These are phyloP conservation scores for Chlorophyllum brunneum DNA, from an alignment of 768 basidiomycete species.

Conservation along the genomic window DNA sequence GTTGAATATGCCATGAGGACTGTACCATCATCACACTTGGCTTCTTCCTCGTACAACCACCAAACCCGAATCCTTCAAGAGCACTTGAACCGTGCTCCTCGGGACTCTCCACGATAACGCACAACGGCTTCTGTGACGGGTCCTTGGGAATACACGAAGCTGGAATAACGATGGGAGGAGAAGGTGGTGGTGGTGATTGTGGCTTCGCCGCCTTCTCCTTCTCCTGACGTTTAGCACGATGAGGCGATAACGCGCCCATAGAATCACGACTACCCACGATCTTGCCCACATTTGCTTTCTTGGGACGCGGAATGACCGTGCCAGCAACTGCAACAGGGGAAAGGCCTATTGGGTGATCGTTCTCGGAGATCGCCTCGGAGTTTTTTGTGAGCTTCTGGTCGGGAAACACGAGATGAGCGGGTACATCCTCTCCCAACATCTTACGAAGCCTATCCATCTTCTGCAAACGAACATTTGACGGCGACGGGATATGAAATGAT, in stretches of 20 bases:
- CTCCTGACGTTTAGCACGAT: slow-evolving; percentile 9
- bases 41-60: slow-evolving; percentile 5
- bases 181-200: slow-evolving; percentile 12
- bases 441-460: slow-evolving; percentile 65
- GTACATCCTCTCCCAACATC: slow-evolving; percentile 61
- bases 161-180: slow-evolving; percentile 9
- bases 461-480: slow-evolving; percentile 37
- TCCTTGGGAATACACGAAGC: slow-evolving; percentile 12
- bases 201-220: slow-evolving; percentile 7
- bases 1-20: slow-evolving; percentile 6
- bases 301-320: slow-evolving; percentile 2
- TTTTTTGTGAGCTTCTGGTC: slow-evolving; percentile 4
- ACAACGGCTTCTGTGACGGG: slow-evolving; percentile 18
- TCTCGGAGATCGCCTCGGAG: neutral
- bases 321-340: slow-evolving; percentile 5
- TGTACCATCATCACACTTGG: slow-evolving; percentile 1
- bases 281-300: slow-evolving; percentile 13
- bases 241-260: slow-evolving; percentile 13
- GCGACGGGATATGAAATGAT: slow-evolving; percentile 37
- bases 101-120: slow-evolving; percentile 31
- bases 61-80: slow-evolving; percentile 23
- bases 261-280: slow-evolving; percentile 22
- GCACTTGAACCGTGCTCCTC: slow-evolving; percentile 27
- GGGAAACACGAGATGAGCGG: slow-evolving; percentile 58
- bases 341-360: neutral